Percentiles rank a stretch among this genome's conserved stretches.
phyloP scores from a whole-genome alignment of 83 land plant species.

The Picea abies region DNA sequence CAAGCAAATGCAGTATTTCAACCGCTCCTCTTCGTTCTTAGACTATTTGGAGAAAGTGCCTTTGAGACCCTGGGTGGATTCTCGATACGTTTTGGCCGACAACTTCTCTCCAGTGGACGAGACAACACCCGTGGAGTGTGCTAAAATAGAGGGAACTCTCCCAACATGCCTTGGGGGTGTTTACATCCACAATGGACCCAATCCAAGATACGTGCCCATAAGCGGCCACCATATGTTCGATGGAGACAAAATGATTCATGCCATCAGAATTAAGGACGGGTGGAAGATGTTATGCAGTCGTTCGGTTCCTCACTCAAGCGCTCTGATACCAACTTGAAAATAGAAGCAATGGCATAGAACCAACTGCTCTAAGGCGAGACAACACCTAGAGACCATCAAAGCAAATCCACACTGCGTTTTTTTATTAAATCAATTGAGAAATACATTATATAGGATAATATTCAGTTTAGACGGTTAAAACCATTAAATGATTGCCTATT shows the following conservation, averaged over 20 bases:
- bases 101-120: constrained; percentile 26
- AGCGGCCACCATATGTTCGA: constrained; percentile 38
- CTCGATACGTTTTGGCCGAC: constrained; percentile 6
- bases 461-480: no score
- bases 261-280: constrained; percentile 21
- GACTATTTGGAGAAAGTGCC: no score
- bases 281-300: constrained; percentile 22
- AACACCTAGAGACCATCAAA: no score
- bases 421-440: no score
- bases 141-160: neutral
- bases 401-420: no score
- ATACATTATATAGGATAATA: no score
- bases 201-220: neutral
- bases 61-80: constrained; percentile 1
- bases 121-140: neutral
- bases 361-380: no score
- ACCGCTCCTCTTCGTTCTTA: no score
- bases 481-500: no score
- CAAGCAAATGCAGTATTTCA: no score
- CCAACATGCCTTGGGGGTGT: constrained; percentile 8
- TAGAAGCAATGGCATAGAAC: no score
- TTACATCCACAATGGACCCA: constrained; percentile 25
- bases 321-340: no score
- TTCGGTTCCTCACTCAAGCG: neutral
- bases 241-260: constrained; percentile 46